Evolutionary conservation across 108 stramenopile genomes (phyloP), one percentile per base, ranked within the genome.

Genomic region (Discostella stelligeroides): DNA sequence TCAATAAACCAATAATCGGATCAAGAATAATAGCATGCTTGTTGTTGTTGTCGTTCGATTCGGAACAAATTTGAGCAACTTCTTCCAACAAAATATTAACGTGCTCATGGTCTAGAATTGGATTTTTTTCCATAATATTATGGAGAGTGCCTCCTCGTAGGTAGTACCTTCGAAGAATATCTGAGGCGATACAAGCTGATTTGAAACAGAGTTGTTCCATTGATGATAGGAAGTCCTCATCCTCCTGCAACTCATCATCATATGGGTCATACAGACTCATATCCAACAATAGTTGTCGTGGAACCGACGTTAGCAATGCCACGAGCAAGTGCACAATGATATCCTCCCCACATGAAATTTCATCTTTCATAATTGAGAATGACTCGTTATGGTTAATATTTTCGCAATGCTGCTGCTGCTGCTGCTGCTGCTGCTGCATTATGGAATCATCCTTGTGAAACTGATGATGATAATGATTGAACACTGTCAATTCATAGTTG

Each of bases 141-240:
- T 30, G 1, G 25, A 66, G 6, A 29, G 25, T 40, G 20, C n/a
- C 63, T 24, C 15, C 25, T 11, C 42, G 20, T 12, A 29, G 48
- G 48, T 69, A 62, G 28, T 64, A 51, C 29, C 53, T 70, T 21
- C 63, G 17, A 25, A 77, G 30, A 5, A 79, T 39, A 39, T 71
- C 58, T 6, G 70, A 49, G 41, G 77, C 60, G 41, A 79, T 55
- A 29, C 70, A 79, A 21, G 77, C 77, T 5, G 50, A 47, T n/a
- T 70, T 61, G 49, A 66, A 72, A 49, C 66, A 79, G 0, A 66
- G 25, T 18, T 66, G 63, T 53, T 79, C 77, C 63, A 79, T 71
- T 29, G 77, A 66, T 8, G 70, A 27, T 12, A 66, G 21, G 47
- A 38, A 60, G 2, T 47, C 39, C 37, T 68, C 14, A 42, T 56